A percentile compares a stretch with the other conserved stretches of the same genome.
Evolutionary conservation across 169 alveolate genomes (phyloP).

Genomic region (Theileria equi): DNA sequence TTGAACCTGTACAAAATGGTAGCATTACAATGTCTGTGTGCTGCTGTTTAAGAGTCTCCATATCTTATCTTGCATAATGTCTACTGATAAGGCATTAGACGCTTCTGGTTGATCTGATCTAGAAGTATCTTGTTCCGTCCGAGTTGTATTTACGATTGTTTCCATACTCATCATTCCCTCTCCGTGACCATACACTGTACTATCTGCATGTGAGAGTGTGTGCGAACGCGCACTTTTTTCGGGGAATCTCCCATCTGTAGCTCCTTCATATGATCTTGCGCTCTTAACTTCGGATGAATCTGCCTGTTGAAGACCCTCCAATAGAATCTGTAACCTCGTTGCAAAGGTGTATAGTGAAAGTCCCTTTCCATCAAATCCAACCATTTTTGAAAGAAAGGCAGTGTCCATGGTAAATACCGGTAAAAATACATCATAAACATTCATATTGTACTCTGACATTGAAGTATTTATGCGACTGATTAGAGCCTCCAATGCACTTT

Average conservation of each 20-base stretch:
- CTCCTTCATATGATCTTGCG: not conserved
- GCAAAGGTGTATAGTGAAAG: conserved; percentile 10
- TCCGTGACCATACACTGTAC: too few relatives aligned
- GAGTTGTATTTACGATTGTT: not conserved
- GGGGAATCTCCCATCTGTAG: not conserved
- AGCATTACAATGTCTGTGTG: conserved; percentile 31
- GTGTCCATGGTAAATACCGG: conserved; percentile 38
- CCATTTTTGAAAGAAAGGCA: conserved; percentile 23
- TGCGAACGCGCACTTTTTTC: not conserved
- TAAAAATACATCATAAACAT: conserved; percentile 25
- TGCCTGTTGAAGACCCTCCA: conserved; percentile 26
- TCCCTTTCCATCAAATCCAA: conserved; percentile 2
- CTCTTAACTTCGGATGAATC: not conserved
- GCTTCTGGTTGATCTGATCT: not conserved
- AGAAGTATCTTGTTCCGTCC: not conserved
- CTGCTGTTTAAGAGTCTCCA: conserved; percentile 50
- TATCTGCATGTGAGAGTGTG: too few relatives aligned
- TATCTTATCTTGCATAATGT: conserved; percentile 29
- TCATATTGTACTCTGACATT: conserved; percentile 13
- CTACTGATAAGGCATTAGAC: not conserved
- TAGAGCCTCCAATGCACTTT: conserved; percentile 4
- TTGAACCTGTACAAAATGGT: conserved; percentile 41
- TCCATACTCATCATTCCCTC: not conserved
- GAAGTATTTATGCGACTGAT: conserved; percentile 15
- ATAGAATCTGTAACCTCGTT: conserved; percentile 22